phyloP scores from a whole-genome alignment of 306 rosid genomes.

The Pyrus betulifolia region DNA sequence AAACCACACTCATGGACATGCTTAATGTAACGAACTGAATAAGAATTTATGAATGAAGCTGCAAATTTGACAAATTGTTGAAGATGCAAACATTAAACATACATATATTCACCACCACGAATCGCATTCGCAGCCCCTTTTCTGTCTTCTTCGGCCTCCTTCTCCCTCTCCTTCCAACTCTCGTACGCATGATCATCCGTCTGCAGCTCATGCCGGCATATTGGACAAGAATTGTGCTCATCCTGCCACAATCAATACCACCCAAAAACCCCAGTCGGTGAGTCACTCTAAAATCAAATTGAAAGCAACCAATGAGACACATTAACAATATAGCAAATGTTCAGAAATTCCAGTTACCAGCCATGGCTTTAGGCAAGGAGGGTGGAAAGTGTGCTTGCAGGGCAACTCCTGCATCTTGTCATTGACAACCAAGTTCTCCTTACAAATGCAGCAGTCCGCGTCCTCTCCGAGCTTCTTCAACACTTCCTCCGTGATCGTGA shows the following conservation, averaged over 20 bases:
- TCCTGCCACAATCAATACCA: slow-evolving; percentile 37
- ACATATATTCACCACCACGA: slow-evolving; percentile 95
- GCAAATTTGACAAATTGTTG: not conserved
- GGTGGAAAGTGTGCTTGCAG: slow-evolving; percentile 96
- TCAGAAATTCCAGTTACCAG: slow-evolving; percentile 48
- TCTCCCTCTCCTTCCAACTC: slow-evolving; percentile 96
- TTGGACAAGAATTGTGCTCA: slow-evolving; percentile 83
- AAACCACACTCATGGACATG: not conserved
- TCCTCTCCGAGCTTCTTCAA: slow-evolving; percentile 64
- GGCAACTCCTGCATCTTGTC: slow-evolving; percentile 95
- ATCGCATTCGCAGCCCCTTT: slow-evolving; percentile 90
- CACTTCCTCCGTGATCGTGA: slow-evolving; percentile 60
- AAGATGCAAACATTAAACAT: slow-evolving; percentile 36
- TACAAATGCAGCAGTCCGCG: slow-evolving; percentile 83
- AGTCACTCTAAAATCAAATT: not conserved
- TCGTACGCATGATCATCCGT: slow-evolving; percentile 87
- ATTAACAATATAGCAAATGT: not conserved
- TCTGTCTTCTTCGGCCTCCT: slow-evolving; percentile 92
- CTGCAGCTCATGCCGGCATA: slow-evolving; percentile 77
- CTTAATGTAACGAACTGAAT: not conserved
- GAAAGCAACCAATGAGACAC: not conserved
- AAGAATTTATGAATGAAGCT: not conserved
- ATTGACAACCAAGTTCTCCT: slow-evolving; percentile 60
- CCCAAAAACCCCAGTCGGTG: not conserved
- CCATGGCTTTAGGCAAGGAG: slow-evolving; percentile 93